Conservation (phyloP, 768 basidiomycete species). For the Trametes cinnabarina region DNA sequence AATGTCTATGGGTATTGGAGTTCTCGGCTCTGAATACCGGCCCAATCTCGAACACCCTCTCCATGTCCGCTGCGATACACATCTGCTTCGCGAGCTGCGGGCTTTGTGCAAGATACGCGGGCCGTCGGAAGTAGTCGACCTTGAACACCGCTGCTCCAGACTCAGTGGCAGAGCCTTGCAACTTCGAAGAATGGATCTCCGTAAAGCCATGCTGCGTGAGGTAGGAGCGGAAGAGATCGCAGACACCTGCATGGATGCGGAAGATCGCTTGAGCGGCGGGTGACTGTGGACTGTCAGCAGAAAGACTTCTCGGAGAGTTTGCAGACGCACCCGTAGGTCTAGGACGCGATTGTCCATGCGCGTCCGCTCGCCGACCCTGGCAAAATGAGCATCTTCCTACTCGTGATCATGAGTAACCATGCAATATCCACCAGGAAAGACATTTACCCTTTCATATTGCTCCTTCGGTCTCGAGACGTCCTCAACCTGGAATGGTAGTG, state of each 20-base stretch:
- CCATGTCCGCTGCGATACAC: constrained; percentile 98
- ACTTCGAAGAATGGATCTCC: constrained; percentile 96
- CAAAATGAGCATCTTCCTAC: constrained; percentile 53
- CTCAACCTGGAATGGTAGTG: constrained; percentile 33
- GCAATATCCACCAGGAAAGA: constrained; percentile 1
- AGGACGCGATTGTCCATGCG: constrained; percentile 91
- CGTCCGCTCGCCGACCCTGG: constrained; percentile 84
- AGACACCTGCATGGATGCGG: constrained; percentile 82
- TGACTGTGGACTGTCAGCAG: constrained; percentile 27
- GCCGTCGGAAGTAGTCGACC: constrained; percentile 96
- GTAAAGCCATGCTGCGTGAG: constrained; percentile 72
- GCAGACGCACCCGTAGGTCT: constrained; percentile 76
- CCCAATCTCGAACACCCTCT: constrained; percentile 96
- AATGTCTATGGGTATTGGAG: constrained; percentile 94
- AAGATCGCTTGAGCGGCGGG: constrained; percentile 95
- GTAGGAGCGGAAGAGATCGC: constrained; percentile 82
- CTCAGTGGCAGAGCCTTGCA: constrained; percentile 95
- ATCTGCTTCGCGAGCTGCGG: constrained; percentile 99
- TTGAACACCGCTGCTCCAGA: constrained; percentile 97
- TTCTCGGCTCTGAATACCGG: constrained; percentile 97
- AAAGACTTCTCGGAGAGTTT: background rate
- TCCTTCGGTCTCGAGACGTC: constrained; percentile 26
- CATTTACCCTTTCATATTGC: constrained; percentile 12
- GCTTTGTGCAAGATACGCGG: constrained; percentile 91
- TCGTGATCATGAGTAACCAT: constrained; percentile 59